These are phyloP conservation scores for Adenanthera pavonina DNA, from an alignment of 306 rosid genomes.

Conservation along the genomic window DNA sequence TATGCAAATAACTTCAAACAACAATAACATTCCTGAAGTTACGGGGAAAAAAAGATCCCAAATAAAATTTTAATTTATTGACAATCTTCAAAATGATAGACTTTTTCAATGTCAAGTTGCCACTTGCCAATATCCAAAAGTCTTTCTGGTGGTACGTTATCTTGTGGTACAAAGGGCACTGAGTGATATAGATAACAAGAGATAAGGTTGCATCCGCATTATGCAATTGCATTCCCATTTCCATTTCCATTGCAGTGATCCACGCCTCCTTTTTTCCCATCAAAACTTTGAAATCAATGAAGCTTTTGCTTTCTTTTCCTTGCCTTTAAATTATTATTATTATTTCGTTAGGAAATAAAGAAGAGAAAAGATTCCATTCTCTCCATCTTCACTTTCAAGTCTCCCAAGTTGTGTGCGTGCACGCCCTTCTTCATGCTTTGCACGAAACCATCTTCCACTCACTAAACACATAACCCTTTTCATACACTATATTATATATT, in stretches of 20 bases:
- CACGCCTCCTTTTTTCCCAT: constrained; percentile 18
- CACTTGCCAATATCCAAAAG: neutral
- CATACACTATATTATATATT: neutral
- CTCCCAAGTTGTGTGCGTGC: constrained; percentile 47
- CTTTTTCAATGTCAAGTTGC: constrained; percentile 21
- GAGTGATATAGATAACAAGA: neutral
- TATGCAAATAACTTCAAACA: neutral
- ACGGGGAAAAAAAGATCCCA: neutral
- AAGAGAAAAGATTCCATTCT: constrained; percentile 3
- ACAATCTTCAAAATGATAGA: neutral
- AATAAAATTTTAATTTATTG: neutral
- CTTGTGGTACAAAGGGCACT: neutral
- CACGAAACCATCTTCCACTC: constrained; percentile 37
- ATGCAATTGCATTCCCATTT: neutral
- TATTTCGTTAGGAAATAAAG: neutral
- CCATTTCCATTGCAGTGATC: neutral
- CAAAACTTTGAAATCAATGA: constrained; percentile 36
- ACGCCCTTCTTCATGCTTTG: constrained; percentile 48
- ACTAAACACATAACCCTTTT: neutral
- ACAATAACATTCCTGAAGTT: neutral
- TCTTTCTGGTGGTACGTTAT: constrained; percentile 10
- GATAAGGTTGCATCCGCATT: constrained; percentile 32
- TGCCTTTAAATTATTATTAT: neutral
- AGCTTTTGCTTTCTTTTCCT: constrained; percentile 40
- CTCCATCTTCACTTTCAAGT: constrained; percentile 37